Percentiles rank a stretch among this genome's conserved stretches.
Conservation (phyloP, 768 basidiomycete species). For the Agaricus blazei region DNA sequence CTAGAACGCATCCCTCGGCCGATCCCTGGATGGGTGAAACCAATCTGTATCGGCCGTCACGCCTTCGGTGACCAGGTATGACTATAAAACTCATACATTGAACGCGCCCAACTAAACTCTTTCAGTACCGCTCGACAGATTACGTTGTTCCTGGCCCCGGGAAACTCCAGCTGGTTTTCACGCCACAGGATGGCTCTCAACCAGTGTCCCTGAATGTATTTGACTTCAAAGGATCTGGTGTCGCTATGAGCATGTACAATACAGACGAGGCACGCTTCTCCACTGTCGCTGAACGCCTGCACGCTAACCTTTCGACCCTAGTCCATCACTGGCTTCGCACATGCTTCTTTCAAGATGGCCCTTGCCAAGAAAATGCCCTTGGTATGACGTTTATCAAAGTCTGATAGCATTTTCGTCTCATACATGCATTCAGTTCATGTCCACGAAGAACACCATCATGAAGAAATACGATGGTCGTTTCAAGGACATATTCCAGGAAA, state of each 20-base stretch:
- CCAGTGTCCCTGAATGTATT: constrained; percentile 76
- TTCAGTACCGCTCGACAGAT: constrained; percentile 91
- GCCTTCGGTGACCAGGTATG: constrained; percentile 92
- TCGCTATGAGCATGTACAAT: constrained; percentile 98
- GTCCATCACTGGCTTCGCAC: constrained; percentile 94
- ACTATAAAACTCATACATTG: neutral
- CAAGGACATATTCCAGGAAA: constrained; percentile 99
- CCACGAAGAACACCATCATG: constrained; percentile 95
- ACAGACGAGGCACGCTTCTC: constrained; percentile 70
- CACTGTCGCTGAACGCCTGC: neutral
- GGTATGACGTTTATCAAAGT: constrained; percentile 25
- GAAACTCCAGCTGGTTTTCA: constrained; percentile 89
- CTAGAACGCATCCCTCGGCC: constrained; percentile 87
- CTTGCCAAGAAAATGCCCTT: constrained; percentile 71
- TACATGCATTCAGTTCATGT: constrained; percentile 71
- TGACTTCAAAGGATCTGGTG: constrained; percentile 89
- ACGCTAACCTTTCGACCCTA: constrained; percentile 20
- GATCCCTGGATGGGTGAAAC: constrained; percentile 94
- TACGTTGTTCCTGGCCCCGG: constrained; percentile 88
- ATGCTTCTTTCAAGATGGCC: constrained; percentile 98
- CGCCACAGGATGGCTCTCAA: constrained; percentile 70
- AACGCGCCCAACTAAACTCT: neutral
- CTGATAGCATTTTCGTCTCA: neutral
- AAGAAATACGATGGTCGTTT: constrained; percentile 99
- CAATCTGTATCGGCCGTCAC: constrained; percentile 94